These are phyloP conservation scores for Colletotrichum melonis DNA, from an alignment of 2,329 filamentous ascomycete species.

Conservation along the genomic window DNA sequence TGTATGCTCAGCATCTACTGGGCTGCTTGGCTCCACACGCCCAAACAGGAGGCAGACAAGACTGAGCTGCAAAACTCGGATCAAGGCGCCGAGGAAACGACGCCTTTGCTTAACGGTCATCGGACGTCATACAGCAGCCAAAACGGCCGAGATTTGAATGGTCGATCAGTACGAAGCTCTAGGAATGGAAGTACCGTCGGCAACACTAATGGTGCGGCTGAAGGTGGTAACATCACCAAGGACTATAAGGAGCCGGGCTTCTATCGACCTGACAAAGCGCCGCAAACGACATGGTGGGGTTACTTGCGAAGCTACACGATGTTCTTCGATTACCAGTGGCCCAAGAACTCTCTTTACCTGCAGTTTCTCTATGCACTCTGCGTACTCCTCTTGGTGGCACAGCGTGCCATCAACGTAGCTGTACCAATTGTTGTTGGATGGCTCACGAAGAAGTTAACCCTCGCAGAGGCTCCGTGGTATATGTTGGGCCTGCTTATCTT, in stretches of 20 bases:
- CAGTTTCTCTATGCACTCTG: conserved; percentile 85
- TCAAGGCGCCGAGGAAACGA: conserved; percentile 64
- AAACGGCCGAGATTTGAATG: conserved; percentile 39
- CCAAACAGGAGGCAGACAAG: conserved; percentile 51
- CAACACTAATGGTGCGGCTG: conserved; percentile 51
- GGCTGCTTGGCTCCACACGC: conserved; percentile 55
- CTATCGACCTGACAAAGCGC: conserved; percentile 87
- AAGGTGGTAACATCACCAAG: conserved; percentile 52
- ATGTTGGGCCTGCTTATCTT: conserved; percentile 76
- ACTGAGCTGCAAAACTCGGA: conserved; percentile 48
- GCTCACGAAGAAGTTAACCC: conserved; percentile 78
- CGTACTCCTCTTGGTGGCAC: conserved; percentile 81
- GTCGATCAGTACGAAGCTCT: conserved; percentile 33
- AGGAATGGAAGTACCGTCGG: conserved; percentile 40
- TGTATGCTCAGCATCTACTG: conserved; percentile 64
- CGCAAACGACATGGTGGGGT: conserved; percentile 94
- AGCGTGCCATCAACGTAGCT: conserved; percentile 86
- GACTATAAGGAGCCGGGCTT: conserved; percentile 79
- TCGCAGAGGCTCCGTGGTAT: conserved; percentile 72
- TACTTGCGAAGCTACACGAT: conserved; percentile 92
- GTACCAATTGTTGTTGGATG: conserved; percentile 85
- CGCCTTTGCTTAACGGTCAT: conserved; percentile 68
- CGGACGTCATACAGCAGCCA: conserved; percentile 49
- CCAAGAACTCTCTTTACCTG: conserved; percentile 78
- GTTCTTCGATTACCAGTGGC: conserved; percentile 98